These are phyloP conservation scores for Stropharia rugosoannulata DNA, from an alignment of 768 basidiomycete species.

Conservation along the genomic window DNA sequence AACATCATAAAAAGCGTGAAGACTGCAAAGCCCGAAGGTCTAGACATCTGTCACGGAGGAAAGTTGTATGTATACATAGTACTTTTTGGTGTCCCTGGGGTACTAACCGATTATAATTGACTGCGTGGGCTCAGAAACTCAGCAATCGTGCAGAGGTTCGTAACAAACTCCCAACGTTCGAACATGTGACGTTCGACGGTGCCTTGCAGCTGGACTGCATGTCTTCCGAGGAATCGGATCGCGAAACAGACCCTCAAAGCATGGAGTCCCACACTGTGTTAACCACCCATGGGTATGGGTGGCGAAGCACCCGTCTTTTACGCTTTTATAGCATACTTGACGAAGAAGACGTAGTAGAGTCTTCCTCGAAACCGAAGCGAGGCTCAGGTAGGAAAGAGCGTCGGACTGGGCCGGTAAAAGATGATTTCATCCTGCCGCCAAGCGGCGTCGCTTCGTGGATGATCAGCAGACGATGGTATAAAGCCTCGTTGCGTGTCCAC, in stretches of 20 bases:
- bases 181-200: slow-evolving; percentile 66
- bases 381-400: slow-evolving; percentile 58
- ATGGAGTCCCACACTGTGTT: slow-evolving; percentile 36
- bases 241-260: slow-evolving; percentile 34
- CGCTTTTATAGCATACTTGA: slow-evolving; percentile 64
- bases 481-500: slow-evolving; percentile 35
- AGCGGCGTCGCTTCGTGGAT: slow-evolving; percentile 69
- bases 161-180: slow-evolving; percentile 48
- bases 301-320: slow-evolving; percentile 67
- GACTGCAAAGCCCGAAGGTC: slow-evolving; percentile 62
- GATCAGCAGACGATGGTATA: slow-evolving; percentile 69
- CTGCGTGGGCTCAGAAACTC: slow-evolving; percentile 54
- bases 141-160: slow-evolving; percentile 61
- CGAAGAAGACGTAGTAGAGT: slow-evolving; percentile 48
- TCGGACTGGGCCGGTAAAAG: slow-evolving; percentile 51
- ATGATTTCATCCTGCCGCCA: slow-evolving; percentile 59
- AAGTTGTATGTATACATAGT: slow-evolving; percentile 45
- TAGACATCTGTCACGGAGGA: slow-evolving; percentile 59
- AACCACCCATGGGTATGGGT: slow-evolving; percentile 56
- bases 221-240: slow-evolving; percentile 78
- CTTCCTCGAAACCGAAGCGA: slow-evolving; percentile 50
- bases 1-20: slow-evolving; percentile 49
- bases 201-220: slow-evolving; percentile 75
- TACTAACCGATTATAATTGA: slow-evolving; percentile 11
- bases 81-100: slow-evolving; percentile 7